phyloP scores from a whole-genome alignment of 495 filamentous ascomycete species.

The Penicillium subrubescens region DNA sequence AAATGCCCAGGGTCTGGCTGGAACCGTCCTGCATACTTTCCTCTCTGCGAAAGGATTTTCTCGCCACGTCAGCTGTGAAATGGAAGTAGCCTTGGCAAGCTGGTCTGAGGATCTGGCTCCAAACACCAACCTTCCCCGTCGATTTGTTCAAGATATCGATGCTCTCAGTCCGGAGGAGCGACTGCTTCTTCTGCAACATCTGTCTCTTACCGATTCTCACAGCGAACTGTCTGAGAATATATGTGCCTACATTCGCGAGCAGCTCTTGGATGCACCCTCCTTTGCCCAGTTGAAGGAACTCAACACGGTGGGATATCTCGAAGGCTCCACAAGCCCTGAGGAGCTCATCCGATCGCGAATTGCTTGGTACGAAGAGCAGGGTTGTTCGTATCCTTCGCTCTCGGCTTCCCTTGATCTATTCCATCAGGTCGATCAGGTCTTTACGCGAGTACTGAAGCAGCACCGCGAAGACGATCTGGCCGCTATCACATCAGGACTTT shows the following conservation, averaged over 20 bases:
- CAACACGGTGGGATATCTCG: conserved; percentile 53
- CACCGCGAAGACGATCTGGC: conserved; percentile 45
- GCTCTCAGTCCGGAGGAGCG: conserved; percentile 54
- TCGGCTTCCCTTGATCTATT: conserved; percentile 47
- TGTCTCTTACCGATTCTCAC: conserved; percentile 42
- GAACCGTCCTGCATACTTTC: conserved; percentile 59
- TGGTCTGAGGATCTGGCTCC: conserved; percentile 39
- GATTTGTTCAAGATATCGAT: conserved; percentile 55
- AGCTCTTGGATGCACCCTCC: conserved; percentile 53
- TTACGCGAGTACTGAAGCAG: conserved; percentile 43
- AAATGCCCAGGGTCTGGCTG: conserved; percentile 50
- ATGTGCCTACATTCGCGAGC: conserved; percentile 45
- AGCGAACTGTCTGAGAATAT: conserved; percentile 35
- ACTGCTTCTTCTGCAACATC: conserved; percentile 52
- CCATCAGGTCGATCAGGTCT: conserved; percentile 43
- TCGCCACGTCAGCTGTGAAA: conserved; percentile 54
- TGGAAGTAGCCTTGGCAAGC: conserved; percentile 48
- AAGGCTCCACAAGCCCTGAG: conserved; percentile 42
- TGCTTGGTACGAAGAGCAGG: conserved; percentile 53
- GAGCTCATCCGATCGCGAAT: conserved; percentile 49
- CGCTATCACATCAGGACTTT: conserved; percentile 39
- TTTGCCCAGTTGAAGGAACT: conserved; percentile 51
- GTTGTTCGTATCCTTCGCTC: conserved; percentile 43
- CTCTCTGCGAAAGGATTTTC: conserved; percentile 51
- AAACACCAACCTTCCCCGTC: conserved; percentile 42